A percentile compares a stretch with the other conserved stretches of the same genome.
Conservation (phyloP, 148 eudicot genomes). For the Heliosperma pusillum region DNA sequence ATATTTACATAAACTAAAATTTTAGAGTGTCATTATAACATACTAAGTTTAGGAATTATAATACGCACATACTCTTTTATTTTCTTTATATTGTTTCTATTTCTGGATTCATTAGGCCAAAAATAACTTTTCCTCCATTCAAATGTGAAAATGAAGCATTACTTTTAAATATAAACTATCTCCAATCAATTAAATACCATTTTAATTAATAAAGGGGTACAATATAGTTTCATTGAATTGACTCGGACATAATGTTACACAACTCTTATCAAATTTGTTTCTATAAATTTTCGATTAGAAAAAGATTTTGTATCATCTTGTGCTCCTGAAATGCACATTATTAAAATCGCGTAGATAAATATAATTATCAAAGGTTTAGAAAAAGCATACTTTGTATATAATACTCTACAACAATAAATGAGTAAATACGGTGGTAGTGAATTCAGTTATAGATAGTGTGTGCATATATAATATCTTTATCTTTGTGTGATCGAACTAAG, state of each 20-base stretch:
- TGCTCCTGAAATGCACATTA: not conserved
- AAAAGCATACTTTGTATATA: too few species aligned
- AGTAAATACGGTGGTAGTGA: too few species aligned
- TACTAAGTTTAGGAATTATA: not conserved
- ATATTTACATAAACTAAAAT: not conserved
- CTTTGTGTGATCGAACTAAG: too few species aligned
- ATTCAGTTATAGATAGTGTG: too few species aligned
- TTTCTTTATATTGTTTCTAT: too few species aligned
- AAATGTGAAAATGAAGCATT: not conserved
- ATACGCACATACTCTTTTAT: not conserved
- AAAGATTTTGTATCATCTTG: not conserved
- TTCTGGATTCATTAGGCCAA: not conserved
- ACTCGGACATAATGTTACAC: not conserved
- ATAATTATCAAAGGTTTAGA: not conserved
- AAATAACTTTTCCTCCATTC: not conserved
- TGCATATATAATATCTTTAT: too few species aligned
- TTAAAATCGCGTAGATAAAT: not conserved
- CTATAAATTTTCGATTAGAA: not conserved
- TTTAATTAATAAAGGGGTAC: not conserved
- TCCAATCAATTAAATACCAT: not conserved
- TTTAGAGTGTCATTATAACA: not conserved
- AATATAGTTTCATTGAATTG: not conserved
- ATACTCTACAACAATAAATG: too few species aligned
- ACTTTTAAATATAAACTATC: not conserved
- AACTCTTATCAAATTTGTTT: not conserved